Evolutionary conservation across 2,329 filamentous ascomycete species (phyloP).

Genomic region (Thermothelomyces thermophilus): DNA sequence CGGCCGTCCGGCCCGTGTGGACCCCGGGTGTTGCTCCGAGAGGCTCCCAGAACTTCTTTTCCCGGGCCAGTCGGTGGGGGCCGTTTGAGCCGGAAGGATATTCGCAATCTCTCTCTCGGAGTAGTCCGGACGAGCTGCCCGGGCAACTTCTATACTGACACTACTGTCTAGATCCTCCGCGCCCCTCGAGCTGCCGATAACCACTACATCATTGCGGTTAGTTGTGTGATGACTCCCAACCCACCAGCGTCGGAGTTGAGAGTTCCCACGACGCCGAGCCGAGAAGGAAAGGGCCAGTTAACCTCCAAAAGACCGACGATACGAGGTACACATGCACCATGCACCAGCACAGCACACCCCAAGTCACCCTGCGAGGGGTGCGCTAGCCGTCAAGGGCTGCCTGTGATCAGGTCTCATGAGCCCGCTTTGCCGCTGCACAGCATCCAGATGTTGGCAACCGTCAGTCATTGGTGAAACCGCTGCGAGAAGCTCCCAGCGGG

Average conservation of each 20-base stretch:
- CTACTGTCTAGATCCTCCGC: no score
- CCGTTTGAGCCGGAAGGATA: no score
- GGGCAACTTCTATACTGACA: no score
- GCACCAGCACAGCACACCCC: neutral
- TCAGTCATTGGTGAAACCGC: slow-evolving; percentile 1
- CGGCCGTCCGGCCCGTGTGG: no score
- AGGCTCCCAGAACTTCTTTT: no score
- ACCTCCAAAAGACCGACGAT: neutral
- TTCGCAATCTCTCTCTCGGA: no score
- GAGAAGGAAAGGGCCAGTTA: neutral
- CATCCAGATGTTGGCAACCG: slow-evolving; percentile 8
- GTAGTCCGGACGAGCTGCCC: no score
- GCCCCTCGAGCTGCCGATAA: no score
- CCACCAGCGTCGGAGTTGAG: neutral
- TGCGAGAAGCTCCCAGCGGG: slow-evolving; percentile 8
- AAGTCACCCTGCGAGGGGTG: neutral
- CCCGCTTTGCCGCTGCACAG: slow-evolving; percentile 11
- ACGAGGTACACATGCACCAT: neutral
- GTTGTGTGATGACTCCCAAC: no score
- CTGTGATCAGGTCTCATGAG: slow-evolving; percentile 7
- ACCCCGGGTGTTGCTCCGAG: no score
- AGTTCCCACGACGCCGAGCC: neutral
- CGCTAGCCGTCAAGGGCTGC: slow-evolving; percentile 1
- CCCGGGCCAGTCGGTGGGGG: no score
- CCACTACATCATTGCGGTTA: no score